phyloP scores from a whole-genome alignment of 352 stramenopile genomes.

The Pythium monospermum region DNA sequence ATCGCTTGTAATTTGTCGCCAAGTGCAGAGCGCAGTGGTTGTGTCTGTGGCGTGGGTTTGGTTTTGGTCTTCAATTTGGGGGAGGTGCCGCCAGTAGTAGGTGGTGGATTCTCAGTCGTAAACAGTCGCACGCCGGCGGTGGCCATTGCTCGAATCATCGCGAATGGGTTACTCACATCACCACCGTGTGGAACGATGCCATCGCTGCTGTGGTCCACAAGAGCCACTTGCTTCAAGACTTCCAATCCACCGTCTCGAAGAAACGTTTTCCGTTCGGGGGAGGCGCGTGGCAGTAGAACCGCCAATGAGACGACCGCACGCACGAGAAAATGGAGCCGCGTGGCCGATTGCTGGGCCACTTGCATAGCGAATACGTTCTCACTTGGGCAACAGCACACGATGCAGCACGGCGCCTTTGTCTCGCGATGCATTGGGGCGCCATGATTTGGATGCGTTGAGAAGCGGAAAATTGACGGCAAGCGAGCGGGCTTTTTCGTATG shows the following conservation, averaged over 20 bases:
- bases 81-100: too few relatives aligned
- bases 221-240: neutral
- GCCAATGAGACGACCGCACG: constrained; percentile 30
- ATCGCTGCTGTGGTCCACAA: too few relatives aligned
- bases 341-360: constrained; percentile 6
- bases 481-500: neutral
- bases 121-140: constrained; percentile 2
- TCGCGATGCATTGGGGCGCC: neutral
- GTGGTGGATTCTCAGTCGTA: too few relatives aligned
- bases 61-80: too few relatives aligned
- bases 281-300: constrained; percentile 28
- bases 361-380: constrained; percentile 5
- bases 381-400: neutral
- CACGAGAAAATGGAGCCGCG: constrained; percentile 31
- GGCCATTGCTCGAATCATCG: constrained; percentile 5
- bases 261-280: constrained; percentile 29
- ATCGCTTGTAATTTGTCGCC: constrained; percentile 11
- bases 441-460: constrained; percentile 1
- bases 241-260: constrained; percentile 6
- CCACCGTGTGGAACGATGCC: too few relatives aligned
- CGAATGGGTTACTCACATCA: neutral
- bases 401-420: neutral
- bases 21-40: neutral
- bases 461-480: constrained; percentile 22
- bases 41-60: neutral